Base-by-base conservation (phyloP, 805 yeast genomes). In the Dipodascus geniculatus region DNA sequence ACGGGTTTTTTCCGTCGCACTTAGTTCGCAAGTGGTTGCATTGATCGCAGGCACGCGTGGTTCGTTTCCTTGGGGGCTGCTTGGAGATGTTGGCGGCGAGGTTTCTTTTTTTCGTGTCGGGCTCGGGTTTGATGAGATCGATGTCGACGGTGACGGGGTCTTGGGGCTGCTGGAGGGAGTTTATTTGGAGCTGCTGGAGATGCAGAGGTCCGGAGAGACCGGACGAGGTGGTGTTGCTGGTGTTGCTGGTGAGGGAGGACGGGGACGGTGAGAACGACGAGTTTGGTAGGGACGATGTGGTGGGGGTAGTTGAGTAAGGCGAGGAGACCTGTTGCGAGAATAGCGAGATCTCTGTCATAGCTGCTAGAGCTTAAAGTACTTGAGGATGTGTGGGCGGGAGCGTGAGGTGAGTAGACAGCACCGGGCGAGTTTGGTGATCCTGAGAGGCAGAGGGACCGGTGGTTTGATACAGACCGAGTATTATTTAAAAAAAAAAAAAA, bases 1-100 rank as follows among this genome's bases (percentile, higher is more conserved):
- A 76, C 0, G 79, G 80, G 3, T 57, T 56, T 22, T 64, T 67
- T 2, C 80, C 80, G 53, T 75, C 75, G 60, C 80, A 76, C 54
- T 73, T 74, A 1, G 77, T 73, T 54, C 79, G 64, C 52, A 71
- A 68, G 51, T 68, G 69, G 57, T 74, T 74, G 61, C 80, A 76
- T 17, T 68, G 61, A 58, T 76, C 80, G 58, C 80, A 76, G 0
- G 79, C 79, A 48, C 76, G 51, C 11, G 61, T 54, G 24, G 61
- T 62, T 17, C 67, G 55, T 22, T 55, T 56, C n/a, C 49, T 9
- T 23, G 31, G 31, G 19, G 49, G 49, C 9, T 47, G 44, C 14
- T 38, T 38, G 4, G 44, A 38, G 6, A 14, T 17, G 20, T 28
- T 28, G 20, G 14, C 44, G 20, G 19, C 4, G 6, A 17, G 20